Evolutionary conservation across 2,329 filamentous ascomycete genomes (phyloP).

Genomic region (Colletotrichum phormii): DNA sequence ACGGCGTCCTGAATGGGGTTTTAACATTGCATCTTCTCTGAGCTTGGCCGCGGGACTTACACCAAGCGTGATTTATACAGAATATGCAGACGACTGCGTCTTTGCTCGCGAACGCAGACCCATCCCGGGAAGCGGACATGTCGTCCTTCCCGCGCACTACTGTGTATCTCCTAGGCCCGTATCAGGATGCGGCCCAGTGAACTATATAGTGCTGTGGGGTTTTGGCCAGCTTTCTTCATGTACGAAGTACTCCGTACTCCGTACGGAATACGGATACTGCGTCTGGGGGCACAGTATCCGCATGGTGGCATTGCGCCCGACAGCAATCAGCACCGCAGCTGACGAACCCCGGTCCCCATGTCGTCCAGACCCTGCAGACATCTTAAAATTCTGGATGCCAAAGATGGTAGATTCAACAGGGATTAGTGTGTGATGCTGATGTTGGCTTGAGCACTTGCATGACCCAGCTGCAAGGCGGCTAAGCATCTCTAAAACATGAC

Average conservation of each 20-base stretch:
- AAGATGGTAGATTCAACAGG: conserved; percentile 29
- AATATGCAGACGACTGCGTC: background rate
- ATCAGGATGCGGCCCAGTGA: conserved; percentile 11
- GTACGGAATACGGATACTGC: background rate
- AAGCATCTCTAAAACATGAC: conserved; percentile 36
- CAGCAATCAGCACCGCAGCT: conserved; percentile 22
- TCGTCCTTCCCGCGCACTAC: conserved; percentile 12
- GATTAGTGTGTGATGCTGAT: conserved; percentile 28
- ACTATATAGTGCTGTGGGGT: background rate
- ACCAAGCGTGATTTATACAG: background rate
- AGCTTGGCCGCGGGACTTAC: background rate
- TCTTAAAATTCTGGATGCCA: conserved; percentile 34
- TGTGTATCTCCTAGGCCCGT: background rate
- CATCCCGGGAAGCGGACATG: conserved; percentile 12
- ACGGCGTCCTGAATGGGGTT: background rate
- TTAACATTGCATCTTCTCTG: background rate
- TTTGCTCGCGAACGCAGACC: background rate
- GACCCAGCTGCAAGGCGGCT: conserved; percentile 39
- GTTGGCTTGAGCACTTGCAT: conserved; percentile 39
- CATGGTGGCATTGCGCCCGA: conserved; percentile 20
- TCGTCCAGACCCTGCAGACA: conserved; percentile 38
- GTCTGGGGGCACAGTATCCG: conserved; percentile 17
- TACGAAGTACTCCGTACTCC: background rate
- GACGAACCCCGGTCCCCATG: conserved; percentile 23
- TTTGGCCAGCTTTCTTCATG: conserved; percentile 9